Evolutionary conservation across 1,284 basidiomycete species (phyloP).

Genomic region (Pterula multifida): DNA sequence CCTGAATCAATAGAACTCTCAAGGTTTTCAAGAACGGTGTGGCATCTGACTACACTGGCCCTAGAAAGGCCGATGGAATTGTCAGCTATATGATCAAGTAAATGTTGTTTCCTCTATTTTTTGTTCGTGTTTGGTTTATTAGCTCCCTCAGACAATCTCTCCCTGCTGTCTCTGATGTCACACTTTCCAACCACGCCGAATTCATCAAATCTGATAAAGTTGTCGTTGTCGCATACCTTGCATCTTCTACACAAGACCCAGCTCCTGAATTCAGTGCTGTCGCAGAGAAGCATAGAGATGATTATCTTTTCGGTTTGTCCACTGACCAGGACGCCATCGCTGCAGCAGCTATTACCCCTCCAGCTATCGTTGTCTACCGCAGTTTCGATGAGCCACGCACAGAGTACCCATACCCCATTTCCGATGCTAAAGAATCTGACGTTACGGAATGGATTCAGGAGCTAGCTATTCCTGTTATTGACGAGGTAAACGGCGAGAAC

Average conservation of each 20-base stretch:
- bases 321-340: slow-evolving; percentile 61
- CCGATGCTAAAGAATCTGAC: slow-evolving; percentile 44
- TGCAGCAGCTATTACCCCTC: slow-evolving; percentile 64
- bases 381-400: slow-evolving; percentile 80
- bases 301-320: slow-evolving; percentile 84
- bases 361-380: slow-evolving; percentile 89
- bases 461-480: slow-evolving; percentile 82
- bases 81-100: slow-evolving; percentile 97
- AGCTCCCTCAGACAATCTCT: slow-evolving; percentile 66
- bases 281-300: slow-evolving; percentile 84
- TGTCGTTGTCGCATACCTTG: slow-evolving; percentile 80
- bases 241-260: slow-evolving; percentile 54
- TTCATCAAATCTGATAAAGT: slow-evolving; percentile 89
- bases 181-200: slow-evolving; percentile 64
- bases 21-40: slow-evolving; percentile 90
- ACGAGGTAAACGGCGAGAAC: slow-evolving; percentile 93
- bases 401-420: slow-evolving; percentile 58
- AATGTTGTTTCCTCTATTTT: slow-evolving; percentile 17
- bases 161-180: slow-evolving; percentile 85
- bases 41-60: slow-evolving; percentile 71
- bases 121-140: slow-evolving; percentile 7
- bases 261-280: slow-evolving; percentile 64
- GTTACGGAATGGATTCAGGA: slow-evolving; percentile 73
- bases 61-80: slow-evolving; percentile 93
- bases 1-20: slow-evolving; percentile 41